Percentiles rank a stretch among this genome's conserved stretches.
Conservation (phyloP, 1,284 basidiomycete species). For the Waitea zeae region DNA sequence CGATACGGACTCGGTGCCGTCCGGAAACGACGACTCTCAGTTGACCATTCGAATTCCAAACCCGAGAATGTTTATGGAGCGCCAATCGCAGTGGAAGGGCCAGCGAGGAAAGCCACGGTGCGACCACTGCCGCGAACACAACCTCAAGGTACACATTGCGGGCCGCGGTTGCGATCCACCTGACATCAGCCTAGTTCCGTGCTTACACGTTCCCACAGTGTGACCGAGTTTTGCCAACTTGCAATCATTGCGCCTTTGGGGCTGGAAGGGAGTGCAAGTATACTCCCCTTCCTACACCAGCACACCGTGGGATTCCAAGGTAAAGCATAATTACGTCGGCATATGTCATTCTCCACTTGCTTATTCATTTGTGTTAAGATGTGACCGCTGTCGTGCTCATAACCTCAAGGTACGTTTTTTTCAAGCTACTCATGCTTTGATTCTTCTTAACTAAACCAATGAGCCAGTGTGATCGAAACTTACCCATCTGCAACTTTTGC, state of each 20-base stretch:
- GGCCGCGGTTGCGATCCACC: background rate
- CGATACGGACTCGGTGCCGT: conserved; percentile 25
- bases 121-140: conserved; percentile 51
- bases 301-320: conserved; percentile 55
- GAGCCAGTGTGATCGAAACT: conserved; percentile 43
- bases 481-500: conserved; percentile 54
- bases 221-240: conserved; percentile 50
- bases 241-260: conserved; percentile 54
- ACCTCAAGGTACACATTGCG: conserved; percentile 37
- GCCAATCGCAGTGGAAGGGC: conserved; percentile 53
- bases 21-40: conserved; percentile 35
- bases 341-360: too few relatives aligned
- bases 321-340: too few relatives aligned
- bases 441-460: too few relatives aligned
- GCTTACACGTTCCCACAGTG: conserved; percentile 35
- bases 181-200: too few relatives aligned
- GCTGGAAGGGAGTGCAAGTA: conserved; percentile 46
- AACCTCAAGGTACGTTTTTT: conserved; percentile 39
- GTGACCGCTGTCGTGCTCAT: conserved; percentile 43
- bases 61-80: conserved; percentile 19
- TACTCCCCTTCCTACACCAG: conserved; percentile 53
- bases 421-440: too few relatives aligned
- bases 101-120: conserved; percentile 54
- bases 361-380: too few relatives aligned
- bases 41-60: conserved; percentile 41